These are phyloP conservation scores for Combretum micranthum DNA, from an alignment of 345 rosid genomes.

Conservation along the genomic window DNA sequence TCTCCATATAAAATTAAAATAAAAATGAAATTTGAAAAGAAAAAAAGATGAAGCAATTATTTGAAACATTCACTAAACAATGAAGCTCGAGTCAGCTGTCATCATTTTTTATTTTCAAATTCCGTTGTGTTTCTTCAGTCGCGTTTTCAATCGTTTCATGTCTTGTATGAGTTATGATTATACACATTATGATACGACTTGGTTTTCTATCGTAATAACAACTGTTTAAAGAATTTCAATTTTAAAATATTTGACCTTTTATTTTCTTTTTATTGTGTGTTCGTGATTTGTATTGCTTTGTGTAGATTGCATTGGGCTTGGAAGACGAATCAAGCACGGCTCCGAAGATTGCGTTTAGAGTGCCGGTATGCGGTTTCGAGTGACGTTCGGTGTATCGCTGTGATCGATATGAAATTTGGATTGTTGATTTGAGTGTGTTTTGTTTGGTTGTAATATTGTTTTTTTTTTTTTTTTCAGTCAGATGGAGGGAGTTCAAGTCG, in stretches of 20 bases:
- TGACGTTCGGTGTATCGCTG: not conserved
- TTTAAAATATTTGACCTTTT: not conserved
- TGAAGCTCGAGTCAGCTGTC: too few relatives aligned
- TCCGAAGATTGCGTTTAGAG: constrained; percentile 21
- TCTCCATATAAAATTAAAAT: too few relatives aligned
- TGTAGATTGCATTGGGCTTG: constrained; percentile 16
- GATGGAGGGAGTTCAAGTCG: constrained; percentile 38
- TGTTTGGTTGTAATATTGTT: constrained; percentile 6
- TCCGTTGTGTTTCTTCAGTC: too few relatives aligned
- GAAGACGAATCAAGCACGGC: constrained; percentile 18
- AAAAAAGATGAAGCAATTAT: too few relatives aligned
- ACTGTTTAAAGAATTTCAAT: too few relatives aligned
- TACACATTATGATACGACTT: too few relatives aligned
- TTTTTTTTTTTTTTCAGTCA: constrained; percentile 20
- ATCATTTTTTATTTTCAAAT: too few relatives aligned
- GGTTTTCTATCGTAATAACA: too few relatives aligned
- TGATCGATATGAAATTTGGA: not conserved
- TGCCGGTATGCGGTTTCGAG: constrained; percentile 41
- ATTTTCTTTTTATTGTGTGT: not conserved
- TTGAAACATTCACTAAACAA: too few relatives aligned
- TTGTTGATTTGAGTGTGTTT: not conserved
- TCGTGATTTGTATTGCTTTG: constrained; percentile 12
- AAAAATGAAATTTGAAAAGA: too few relatives aligned
- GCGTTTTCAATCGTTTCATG: too few relatives aligned
- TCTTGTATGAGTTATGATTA: too few relatives aligned